These are phyloP conservation scores for Tetragonia tetragonoides DNA, from an alignment of 148 eudicot genomes.

Conservation along the genomic window DNA sequence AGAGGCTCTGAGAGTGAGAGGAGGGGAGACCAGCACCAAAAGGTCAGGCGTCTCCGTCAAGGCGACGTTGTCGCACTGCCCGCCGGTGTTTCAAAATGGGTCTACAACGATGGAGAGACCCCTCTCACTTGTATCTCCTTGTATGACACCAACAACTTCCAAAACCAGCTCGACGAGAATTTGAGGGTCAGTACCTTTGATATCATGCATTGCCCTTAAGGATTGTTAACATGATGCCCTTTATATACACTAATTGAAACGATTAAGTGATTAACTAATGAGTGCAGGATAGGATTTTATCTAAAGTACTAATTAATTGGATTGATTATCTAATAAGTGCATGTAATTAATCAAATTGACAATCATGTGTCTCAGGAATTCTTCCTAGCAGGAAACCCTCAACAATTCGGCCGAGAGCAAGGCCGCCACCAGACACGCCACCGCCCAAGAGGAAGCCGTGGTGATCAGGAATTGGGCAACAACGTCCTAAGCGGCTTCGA, in stretches of 20 bases:
- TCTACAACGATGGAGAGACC: slow-evolving; percentile 47
- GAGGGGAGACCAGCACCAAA: slow-evolving; percentile 41
- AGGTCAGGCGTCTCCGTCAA: slow-evolving; percentile 36
- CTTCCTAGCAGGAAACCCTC: slow-evolving; percentile 69
- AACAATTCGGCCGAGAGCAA: slow-evolving; percentile 7
- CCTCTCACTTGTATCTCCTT: slow-evolving; percentile 35
- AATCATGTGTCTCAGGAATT: slow-evolving; percentile 31
- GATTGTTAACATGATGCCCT: no score
- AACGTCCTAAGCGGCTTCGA: slow-evolving; percentile 52
- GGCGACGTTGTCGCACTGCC: slow-evolving; percentile 51
- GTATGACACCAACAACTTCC: slow-evolving; percentile 39
- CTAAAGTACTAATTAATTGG: no score
- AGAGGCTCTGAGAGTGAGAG: neutral
- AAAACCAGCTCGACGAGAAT: slow-evolving; percentile 57
- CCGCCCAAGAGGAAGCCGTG: slow-evolving; percentile 5
- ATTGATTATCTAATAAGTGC: no score
- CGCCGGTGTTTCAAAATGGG: slow-evolving; percentile 47
- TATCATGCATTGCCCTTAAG: neutral
- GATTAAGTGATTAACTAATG: no score
- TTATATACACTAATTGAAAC: no score
- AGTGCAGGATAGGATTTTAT: no score
- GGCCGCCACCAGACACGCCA: slow-evolving; percentile 21
- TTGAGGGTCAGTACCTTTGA: slow-evolving; percentile 36
- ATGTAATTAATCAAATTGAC: neutral
- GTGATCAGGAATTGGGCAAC: neutral